These are phyloP conservation scores for Aspergillus cavernicola DNA, from an alignment of 495 filamentous ascomycete genomes.

Conservation along the genomic window DNA sequence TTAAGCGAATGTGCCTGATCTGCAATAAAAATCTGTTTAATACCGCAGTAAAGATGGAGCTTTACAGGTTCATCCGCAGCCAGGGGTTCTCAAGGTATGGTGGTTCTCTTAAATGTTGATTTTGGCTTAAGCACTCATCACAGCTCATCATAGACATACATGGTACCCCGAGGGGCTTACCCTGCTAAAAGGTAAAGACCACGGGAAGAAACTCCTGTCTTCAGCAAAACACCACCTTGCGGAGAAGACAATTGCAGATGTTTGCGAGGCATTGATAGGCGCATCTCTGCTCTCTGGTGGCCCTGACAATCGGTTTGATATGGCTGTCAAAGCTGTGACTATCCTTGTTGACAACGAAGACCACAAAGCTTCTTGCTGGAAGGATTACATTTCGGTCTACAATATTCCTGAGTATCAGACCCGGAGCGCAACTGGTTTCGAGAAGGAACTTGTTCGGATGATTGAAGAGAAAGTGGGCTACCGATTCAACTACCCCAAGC, in stretches of 20 bases:
- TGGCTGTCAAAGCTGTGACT: conserved; percentile 80
- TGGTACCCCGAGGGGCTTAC: conserved; percentile 84
- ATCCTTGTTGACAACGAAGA: conserved; percentile 62
- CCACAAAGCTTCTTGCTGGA: conserved; percentile 64
- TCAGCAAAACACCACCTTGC: conserved; percentile 63
- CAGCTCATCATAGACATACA: conserved; percentile 26
- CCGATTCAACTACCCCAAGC: conserved; percentile 70
- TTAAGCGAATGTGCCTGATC: conserved; percentile 83
- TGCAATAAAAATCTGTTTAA: conserved; percentile 91
- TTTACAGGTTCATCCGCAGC: conserved; percentile 76
- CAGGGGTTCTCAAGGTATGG: conserved; percentile 69
- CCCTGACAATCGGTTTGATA: conserved; percentile 59
- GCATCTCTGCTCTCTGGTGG: conserved; percentile 71
- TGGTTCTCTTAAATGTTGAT: neutral
- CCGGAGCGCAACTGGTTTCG: conserved; percentile 38
- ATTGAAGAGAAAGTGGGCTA: conserved; percentile 69
- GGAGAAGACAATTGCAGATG: conserved; percentile 94
- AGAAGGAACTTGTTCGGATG: conserved; percentile 63
- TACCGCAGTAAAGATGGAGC: conserved; percentile 59
- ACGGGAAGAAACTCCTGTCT: conserved; percentile 48
- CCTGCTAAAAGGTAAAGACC: conserved; percentile 58
- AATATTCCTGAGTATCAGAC: conserved; percentile 68
- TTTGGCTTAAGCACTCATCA: neutral
- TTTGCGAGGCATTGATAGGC: conserved; percentile 92
- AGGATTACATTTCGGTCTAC: conserved; percentile 72